Base-by-base conservation (phyloP, 345 rosid species). In the Gynandropsis gynandra region DNA sequence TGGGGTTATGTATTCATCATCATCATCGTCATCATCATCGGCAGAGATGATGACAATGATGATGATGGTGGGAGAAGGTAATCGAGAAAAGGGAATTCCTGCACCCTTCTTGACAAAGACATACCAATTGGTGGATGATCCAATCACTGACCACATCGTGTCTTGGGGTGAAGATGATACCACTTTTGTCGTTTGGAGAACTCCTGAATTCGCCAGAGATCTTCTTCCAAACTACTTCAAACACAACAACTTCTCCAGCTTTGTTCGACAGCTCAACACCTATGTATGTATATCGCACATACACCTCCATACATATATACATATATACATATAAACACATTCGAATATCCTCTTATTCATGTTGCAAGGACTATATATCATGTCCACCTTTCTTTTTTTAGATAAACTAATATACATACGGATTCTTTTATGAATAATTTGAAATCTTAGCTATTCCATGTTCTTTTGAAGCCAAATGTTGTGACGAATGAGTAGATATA, bases 91-190 rank as follows among this genome's bases (percentile, higher is more conserved):
- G 62, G 57, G 76, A 42, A 67, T 63, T 41, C 74, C 82, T 19
- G 79, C 87, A 1, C 87, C 87, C 1, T 77, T 77, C 70, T 69
- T 80, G 11, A 66, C 74, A 5, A 80, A 80, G 53, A 80, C 87
- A 1, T 80, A 73, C 61, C 68, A 75, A 57, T 70, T 80, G 13
- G 87, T 80, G 19, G 83, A 75, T 38, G 87, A 77, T 50, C 78
- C 75, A 34, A 47, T 54, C 11, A 80, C 87, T 0, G 74, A 80
- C 62, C 75, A 77, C 66, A 64, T 77, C 57, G 87, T 80, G 10
- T 77, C 83, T 4, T 80, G 87, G 87, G 72, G 79, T 4, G 75
- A 75, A 16, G 70, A 69, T 39, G 67, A 73, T 0, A 53, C 72
- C n/a, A 68, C 69, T 50, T 80, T 80, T 43, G 76, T 80, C 32